A percentile compares a stretch with the other conserved stretches of the same genome.
These are phyloP conservation scores for Trichoderma aggressivum DNA, from an alignment of 2,329 filamentous ascomycete species.

Conservation along the genomic window DNA sequence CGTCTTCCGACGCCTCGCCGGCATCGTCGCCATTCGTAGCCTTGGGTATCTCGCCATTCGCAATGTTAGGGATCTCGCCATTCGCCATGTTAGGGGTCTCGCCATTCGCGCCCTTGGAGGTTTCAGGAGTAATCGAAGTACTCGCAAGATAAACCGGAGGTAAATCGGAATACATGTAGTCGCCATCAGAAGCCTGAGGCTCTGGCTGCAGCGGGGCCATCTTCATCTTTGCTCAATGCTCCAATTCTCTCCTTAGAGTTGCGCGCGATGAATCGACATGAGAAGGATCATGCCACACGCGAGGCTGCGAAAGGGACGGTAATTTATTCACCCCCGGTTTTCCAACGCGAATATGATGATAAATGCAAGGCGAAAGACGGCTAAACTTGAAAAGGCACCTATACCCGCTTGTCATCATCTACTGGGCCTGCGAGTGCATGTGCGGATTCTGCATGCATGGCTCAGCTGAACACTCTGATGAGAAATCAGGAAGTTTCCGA, in stretches of 20 bases:
- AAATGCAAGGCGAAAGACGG: not conserved
- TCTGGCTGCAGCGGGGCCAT: not conserved
- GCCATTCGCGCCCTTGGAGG: not conserved
- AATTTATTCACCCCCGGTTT: not conserved
- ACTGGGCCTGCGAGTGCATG: not conserved
- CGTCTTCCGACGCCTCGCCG: not conserved
- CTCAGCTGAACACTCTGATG: not conserved
- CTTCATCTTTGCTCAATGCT: not conserved
- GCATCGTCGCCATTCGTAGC: not conserved
- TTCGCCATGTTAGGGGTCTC: not conserved
- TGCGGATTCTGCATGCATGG: not conserved
- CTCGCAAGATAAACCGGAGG: not conserved
- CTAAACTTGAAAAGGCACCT: not conserved
- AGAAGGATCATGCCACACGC: not conserved
- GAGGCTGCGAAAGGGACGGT: not conserved
- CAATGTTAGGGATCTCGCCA: not conserved
- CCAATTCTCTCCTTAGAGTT: not conserved
- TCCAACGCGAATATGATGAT: not conserved
- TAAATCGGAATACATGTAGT: not conserved
- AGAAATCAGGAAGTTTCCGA: not conserved
- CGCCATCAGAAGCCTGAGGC: not conserved
- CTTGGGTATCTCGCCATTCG: not conserved
- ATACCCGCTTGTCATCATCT: not conserved
- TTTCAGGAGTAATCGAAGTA: not conserved
- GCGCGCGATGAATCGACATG: not conserved